phyloP scores from a whole-genome alignment of 805 yeast species.

The Candida ficus region DNA sequence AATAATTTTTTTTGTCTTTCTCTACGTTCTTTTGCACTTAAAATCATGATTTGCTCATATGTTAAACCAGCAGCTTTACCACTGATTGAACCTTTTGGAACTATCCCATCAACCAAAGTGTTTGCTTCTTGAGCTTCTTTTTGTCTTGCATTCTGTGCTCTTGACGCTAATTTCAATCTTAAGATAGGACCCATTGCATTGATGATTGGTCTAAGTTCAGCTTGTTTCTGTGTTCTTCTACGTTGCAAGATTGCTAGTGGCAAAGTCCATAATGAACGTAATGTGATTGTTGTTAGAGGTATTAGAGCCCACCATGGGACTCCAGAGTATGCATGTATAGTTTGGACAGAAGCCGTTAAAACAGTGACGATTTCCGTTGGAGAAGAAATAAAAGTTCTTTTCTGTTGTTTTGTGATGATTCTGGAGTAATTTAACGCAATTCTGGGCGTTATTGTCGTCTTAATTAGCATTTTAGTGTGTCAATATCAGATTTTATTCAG shows the following conservation, averaged over 20 bases:
- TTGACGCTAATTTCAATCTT: constrained; percentile 44
- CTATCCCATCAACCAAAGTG: constrained; percentile 10
- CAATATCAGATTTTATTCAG: background rate
- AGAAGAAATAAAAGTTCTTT: constrained; percentile 10
- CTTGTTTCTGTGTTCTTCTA: constrained; percentile 62
- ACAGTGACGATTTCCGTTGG: constrained; percentile 13
- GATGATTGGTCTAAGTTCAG: constrained; percentile 62
- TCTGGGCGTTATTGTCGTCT: background rate
- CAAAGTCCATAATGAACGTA: constrained; percentile 63
- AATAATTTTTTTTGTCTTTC: constrained; percentile 71
- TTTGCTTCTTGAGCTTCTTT: constrained; percentile 25
- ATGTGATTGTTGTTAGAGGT: constrained; percentile 63
- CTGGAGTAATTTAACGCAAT: background rate
- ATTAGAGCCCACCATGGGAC: constrained; percentile 82
- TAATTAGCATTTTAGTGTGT: background rate
- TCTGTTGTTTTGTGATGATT: background rate
- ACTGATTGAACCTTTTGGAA: constrained; percentile 9
- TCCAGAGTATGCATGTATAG: constrained; percentile 49
- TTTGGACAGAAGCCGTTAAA: constrained; percentile 33
- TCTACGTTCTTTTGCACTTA: constrained; percentile 74
- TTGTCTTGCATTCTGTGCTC: constrained; percentile 21
- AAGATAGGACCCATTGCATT: constrained; percentile 73
- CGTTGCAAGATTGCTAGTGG: constrained; percentile 79
- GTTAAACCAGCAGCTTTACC: constrained; percentile 38
- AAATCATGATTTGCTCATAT: constrained; percentile 70